A percentile compares a stretch with the other conserved stretches of the same genome.
Conservation (phyloP, 2,329 filamentous ascomycete genomes). For the Epichloe baconii region DNA sequence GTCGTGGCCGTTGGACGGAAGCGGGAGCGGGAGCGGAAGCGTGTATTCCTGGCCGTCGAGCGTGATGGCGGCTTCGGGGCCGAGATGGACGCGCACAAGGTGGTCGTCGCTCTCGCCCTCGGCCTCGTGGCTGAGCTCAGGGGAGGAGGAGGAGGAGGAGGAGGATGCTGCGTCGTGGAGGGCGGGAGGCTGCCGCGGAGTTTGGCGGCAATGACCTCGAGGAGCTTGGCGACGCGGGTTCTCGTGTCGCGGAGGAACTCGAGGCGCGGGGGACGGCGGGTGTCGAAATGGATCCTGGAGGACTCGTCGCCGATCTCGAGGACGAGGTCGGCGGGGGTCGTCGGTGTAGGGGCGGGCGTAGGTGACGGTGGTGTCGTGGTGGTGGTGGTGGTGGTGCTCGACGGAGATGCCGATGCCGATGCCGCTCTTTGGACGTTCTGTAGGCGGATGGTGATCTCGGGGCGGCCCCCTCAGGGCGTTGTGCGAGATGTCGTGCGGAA, state of each 20-base stretch:
- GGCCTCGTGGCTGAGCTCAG: conserved; percentile 28
- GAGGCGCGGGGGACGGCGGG: conserved; percentile 29
- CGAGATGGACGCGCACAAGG: conserved; percentile 51
- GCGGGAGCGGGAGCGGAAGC: conserved; percentile 9
- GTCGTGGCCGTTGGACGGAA: conserved; percentile 11
- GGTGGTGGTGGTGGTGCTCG: too few relatives aligned
- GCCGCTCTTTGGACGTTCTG: conserved; percentile 86
- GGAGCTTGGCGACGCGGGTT: conserved; percentile 55
- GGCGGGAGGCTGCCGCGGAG: conserved; percentile 46
- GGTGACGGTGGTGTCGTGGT: conserved; percentile 33
- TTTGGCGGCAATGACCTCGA: conserved; percentile 72
- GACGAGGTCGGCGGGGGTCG: conserved; percentile 58
- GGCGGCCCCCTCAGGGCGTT: conserved; percentile 48
- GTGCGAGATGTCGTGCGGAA: conserved; percentile 62
- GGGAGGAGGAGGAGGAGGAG: too few relatives aligned
- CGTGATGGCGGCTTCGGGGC: conserved; percentile 42
- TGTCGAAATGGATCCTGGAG: conserved; percentile 37
- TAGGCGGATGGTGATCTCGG: conserved; percentile 68
- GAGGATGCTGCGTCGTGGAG: conserved; percentile 19
- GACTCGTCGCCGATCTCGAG: conserved; percentile 64
- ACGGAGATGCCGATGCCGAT: conserved; percentile 41
- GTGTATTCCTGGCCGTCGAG: conserved; percentile 42
- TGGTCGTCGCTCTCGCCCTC: conserved; percentile 32
- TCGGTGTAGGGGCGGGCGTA: conserved; percentile 85
- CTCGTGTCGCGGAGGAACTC: conserved; percentile 64